Evolutionary conservation across 257 asterid species (phyloP).

Genomic region (Capsicum baccatum): DNA sequence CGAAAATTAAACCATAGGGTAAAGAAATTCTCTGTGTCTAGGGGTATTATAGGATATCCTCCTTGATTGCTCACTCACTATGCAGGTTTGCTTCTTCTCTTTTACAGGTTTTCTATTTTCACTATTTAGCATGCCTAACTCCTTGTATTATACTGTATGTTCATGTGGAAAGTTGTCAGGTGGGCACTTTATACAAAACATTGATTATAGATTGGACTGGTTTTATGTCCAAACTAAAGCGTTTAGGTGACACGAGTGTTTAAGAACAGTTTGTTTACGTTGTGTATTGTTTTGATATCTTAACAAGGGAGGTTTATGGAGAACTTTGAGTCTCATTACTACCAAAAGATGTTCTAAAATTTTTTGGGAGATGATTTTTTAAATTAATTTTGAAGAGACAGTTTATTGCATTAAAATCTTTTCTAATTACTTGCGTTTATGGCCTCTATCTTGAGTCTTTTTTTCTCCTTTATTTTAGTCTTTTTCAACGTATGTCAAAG

Average conservation of each 20-base stretch:
- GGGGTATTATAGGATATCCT: neutral
- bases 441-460: too few relatives aligned
- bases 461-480: too few relatives aligned
- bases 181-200: neutral
- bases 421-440: too few relatives aligned
- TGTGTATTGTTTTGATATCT: neutral
- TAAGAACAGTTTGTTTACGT: neutral
- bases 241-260: neutral
- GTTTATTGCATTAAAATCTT: too few relatives aligned
- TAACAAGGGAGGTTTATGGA: too few relatives aligned
- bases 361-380: neutral
- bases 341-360: neutral
- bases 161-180: neutral
- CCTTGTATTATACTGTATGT: neutral
- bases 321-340: too few relatives aligned
- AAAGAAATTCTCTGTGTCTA: neutral
- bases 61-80: neutral
- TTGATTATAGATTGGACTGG: neutral
- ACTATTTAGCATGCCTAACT: neutral
- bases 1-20: neutral
- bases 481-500: too few relatives aligned
- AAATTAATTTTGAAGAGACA: neutral
- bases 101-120: neutral
- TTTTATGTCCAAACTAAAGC: neutral
- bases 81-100: neutral